phyloP scores from a whole-genome alignment of 306 rosid species.

The Trifolium pratense region DNA sequence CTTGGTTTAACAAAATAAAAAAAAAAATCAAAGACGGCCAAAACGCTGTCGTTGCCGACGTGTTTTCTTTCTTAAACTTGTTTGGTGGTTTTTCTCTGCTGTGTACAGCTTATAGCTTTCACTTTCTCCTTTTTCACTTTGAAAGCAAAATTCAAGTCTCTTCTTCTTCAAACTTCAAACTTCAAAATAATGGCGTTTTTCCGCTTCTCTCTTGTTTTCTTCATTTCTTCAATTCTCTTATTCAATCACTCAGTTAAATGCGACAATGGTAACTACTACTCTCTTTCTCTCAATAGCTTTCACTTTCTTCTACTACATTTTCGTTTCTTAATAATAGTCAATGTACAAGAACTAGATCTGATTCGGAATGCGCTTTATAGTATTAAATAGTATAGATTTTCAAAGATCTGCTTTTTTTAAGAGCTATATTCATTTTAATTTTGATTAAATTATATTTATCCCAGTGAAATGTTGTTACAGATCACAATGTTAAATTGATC shows the following conservation, averaged over 20 bases:
- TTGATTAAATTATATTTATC: too few relatives aligned
- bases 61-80: neutral
- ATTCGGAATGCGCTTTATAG: constrained; percentile 9
- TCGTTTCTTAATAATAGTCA: constrained; percentile 20
- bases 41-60: neutral
- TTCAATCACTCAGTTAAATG: constrained; percentile 55
- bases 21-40: too few relatives aligned
- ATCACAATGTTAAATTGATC: neutral
- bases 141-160: neutral
- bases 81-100: neutral
- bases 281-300: neutral
- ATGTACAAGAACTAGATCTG: constrained; percentile 49
- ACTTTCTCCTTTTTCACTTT: neutral
- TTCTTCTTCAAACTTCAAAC: neutral
- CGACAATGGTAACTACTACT: constrained; percentile 54
- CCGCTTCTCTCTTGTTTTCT: constrained; percentile 40
- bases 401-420: constrained; percentile 28
- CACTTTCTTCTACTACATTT: neutral
- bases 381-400: neutral
- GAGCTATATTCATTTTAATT: too few relatives aligned
- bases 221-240: constrained; percentile 56
- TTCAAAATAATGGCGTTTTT: constrained; percentile 50
- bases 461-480: too few relatives aligned
- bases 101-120: neutral
- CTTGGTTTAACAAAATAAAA: too few relatives aligned